Percentiles rank a stretch among this genome's conserved stretches.
Evolutionary conservation across 176 grass and related monocot genomes (phyloP).

Genomic region (Zizania latifolia): DNA sequence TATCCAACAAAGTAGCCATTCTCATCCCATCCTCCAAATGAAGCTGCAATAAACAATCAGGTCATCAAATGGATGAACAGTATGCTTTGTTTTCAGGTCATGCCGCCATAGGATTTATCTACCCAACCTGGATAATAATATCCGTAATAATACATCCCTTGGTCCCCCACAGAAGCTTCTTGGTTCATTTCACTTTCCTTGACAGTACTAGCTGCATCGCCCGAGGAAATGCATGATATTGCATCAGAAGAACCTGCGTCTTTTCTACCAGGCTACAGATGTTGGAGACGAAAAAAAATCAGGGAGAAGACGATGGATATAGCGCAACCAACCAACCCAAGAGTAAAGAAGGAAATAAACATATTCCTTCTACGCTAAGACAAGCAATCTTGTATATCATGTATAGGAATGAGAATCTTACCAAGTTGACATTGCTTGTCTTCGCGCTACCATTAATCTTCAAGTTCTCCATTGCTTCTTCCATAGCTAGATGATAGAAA

Average conservation of each 20-base stretch:
- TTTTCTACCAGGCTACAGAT: slow-evolving; percentile 55
- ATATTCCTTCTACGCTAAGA: slow-evolving; percentile 30
- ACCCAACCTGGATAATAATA: slow-evolving; percentile 84
- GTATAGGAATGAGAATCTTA: slow-evolving; percentile 37
- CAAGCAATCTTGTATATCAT: slow-evolving; percentile 10
- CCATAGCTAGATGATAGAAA: slow-evolving; percentile 48
- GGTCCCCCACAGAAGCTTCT: slow-evolving; percentile 47
- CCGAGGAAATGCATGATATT: slow-evolving; percentile 76
- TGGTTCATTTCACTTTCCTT: slow-evolving; percentile 59
- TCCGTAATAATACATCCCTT: slow-evolving; percentile 70
- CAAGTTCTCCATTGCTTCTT: slow-evolving; percentile 60
- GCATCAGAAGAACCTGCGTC: slow-evolving; percentile 58
- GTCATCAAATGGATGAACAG: slow-evolving; percentile 13
- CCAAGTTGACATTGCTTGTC: slow-evolving; percentile 55
- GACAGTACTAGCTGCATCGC: slow-evolving; percentile 49
- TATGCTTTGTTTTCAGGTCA: not conserved
- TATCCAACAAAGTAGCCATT: slow-evolving; percentile 51
- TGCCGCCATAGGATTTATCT: not conserved
- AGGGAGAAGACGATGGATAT: slow-evolving; percentile 9
- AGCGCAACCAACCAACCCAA: slow-evolving; percentile 24
- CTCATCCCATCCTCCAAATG: slow-evolving; percentile 62
- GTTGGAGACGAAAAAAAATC: slow-evolving; percentile 35
- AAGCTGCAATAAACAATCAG: slow-evolving; percentile 38
- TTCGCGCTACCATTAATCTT: slow-evolving; percentile 59
- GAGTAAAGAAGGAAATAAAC: slow-evolving; percentile 13